Evolutionary conservation across 345 rosid genomes (phyloP).

Genomic region (Arabis alpina): DNA sequence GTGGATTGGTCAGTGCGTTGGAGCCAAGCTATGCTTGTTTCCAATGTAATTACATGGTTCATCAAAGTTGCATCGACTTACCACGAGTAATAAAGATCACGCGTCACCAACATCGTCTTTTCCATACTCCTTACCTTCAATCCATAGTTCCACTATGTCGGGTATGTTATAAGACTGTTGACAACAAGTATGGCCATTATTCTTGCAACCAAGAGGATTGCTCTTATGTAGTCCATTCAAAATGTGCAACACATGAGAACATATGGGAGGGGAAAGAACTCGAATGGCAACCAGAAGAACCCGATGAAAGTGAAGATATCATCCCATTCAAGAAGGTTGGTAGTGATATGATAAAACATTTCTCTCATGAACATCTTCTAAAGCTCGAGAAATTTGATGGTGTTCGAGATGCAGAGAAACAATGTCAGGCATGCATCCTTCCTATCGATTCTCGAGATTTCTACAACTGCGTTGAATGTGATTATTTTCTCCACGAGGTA

Average conservation of each 20-base stretch:
- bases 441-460: neutral
- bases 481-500: neutral
- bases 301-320: neutral
- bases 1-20: neutral
- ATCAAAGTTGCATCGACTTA: slow-evolving; percentile 11
- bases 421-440: slow-evolving; percentile 3
- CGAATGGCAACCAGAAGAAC: neutral
- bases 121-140: neutral
- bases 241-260: slow-evolving; percentile 16
- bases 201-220: neutral
- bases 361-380: slow-evolving; percentile 1
- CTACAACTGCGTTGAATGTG: neutral
- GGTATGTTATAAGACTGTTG: neutral
- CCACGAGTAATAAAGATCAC: slow-evolving; percentile 25
- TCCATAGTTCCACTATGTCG: neutral
- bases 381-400: neutral
- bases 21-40: slow-evolving; percentile 11
- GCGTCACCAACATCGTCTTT: slow-evolving; percentile 20
- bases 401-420: slow-evolving; percentile 7
- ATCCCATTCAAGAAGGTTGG: neutral
- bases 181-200: slow-evolving; percentile 1
- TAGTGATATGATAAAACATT: neutral
- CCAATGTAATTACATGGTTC: slow-evolving; percentile 13
- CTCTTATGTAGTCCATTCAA: slow-evolving; percentile 8
- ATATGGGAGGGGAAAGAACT: slow-evolving; percentile 15